Base-by-base conservation (phyloP, 2,329 filamentous ascomycete genomes). In the Diaporthe citrichinensis region DNA sequence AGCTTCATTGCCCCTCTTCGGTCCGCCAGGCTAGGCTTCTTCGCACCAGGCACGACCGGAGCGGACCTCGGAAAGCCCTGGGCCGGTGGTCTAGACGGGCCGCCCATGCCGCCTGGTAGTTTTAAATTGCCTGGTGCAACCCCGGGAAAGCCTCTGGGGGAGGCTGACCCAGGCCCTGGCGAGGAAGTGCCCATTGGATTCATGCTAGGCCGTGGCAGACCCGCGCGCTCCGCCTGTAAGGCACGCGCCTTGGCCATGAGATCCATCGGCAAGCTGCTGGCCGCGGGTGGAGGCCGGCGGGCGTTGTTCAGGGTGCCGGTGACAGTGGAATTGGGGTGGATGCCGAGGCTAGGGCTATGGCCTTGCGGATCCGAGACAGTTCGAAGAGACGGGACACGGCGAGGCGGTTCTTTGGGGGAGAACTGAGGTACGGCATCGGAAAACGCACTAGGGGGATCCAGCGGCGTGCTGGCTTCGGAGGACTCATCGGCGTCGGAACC, bases 251-350 rank as follows among this genome's bases (percentile, higher is more conserved):
- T 86, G 49, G 83, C 82, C 78, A 87, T 82, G 61, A 87, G 82
- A 58, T 85, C 85, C 51, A 81, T 82, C 12, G 86, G 85, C 73
- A 86, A 76, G 39, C 78, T 83, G 57, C 82, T 82, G 1, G 86
- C 81, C 15, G 85, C 81, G 20, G 85, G 84, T 28, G 85, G 81
- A 4, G 90, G 91, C 67, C 90, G 87, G 75, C 91, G 87, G 6
- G 90, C 91, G 78, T 86, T 90, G 83, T 93, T 95, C 80, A 98
- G 86, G 75, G 94, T 90, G 55, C 95, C 95, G 5, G 96, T 87
- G 55, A 94, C 92, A 39, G 94, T 97, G n/a, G 95, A 98, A n/a
- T 92, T 95, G 9, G 93, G 86, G 74, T 91, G 94, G 91, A 98
- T 95, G 74, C 85, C 65, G 17, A 69, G n/a, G 49, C 49, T 83